Evolutionary conservation across 2,329 filamentous ascomycete genomes (phyloP).

Genomic region (Aureobasidium sp.): DNA sequence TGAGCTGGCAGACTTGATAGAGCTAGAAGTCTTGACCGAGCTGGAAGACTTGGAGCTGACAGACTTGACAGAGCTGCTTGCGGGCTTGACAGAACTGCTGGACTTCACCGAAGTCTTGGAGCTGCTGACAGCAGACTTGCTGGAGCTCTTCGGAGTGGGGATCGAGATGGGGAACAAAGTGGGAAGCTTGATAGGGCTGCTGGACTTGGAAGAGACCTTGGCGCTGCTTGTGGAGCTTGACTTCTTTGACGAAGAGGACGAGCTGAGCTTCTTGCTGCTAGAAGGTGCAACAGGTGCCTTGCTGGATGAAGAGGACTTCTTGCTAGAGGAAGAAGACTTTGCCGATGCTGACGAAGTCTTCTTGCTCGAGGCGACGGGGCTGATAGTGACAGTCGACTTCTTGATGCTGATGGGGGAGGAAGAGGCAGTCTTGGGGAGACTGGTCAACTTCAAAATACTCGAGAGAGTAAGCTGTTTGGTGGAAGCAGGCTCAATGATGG

Average conservation of each 20-base stretch:
- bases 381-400: constrained; percentile 1
- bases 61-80: neutral
- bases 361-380: neutral
- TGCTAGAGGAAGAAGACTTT: neutral
- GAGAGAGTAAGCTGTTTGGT: constrained; percentile 1
- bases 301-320: neutral
- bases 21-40: neutral
- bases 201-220: neutral
- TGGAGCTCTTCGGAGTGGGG: neutral
- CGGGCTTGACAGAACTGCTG: neutral
- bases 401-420: neutral
- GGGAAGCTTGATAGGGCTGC: neutral
- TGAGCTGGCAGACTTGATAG: neutral
- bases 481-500: neutral
- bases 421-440: neutral
- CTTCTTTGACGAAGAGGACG: neutral
- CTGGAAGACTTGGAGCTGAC: neutral
- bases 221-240: neutral
- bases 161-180: neutral
- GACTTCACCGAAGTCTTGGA: neutral
- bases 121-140: neutral
- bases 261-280: neutral
- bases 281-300: neutral
- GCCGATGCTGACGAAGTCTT: neutral
- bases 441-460: constrained; percentile 1